Evolutionary conservation across 2,329 filamentous ascomycete genomes (phyloP).

Genomic region (Capronia epimyces): DNA sequence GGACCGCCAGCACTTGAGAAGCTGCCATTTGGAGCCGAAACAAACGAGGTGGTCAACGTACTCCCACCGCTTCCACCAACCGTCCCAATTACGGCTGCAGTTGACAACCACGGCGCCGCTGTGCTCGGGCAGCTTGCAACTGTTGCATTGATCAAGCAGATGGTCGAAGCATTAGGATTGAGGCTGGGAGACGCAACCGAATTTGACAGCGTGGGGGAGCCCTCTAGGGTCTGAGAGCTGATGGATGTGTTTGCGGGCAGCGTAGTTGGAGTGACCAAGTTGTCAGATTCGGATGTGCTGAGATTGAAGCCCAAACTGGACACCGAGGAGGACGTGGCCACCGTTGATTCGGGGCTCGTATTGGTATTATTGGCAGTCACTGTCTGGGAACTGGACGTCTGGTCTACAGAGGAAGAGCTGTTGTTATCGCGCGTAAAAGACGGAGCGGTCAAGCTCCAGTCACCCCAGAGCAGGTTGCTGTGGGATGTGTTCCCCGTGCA

Average conservation of each 20-base stretch:
- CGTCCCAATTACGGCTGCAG: neutral
- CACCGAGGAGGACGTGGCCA: neutral
- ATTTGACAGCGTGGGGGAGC: neutral
- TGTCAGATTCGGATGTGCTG: neutral
- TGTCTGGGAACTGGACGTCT: neutral
- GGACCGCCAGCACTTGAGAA: neutral
- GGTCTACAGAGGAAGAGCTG: neutral
- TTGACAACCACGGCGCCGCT: conserved; percentile 2
- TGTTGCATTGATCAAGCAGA: conserved; percentile 7
- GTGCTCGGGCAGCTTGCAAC: conserved; percentile 1
- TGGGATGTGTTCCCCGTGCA: conserved; percentile 1
- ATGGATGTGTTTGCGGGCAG: neutral
- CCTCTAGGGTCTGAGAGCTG: neutral
- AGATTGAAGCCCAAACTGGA: neutral
- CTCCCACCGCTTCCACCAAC: neutral
- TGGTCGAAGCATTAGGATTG: conserved; percentile 13
- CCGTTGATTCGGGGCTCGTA: neutral
- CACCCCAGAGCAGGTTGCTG: conserved; percentile 6
- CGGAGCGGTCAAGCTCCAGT: conserved; percentile 14
- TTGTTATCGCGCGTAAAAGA: neutral
- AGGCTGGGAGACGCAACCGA: neutral
- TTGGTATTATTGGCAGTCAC: neutral
- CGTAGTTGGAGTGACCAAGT: neutral
- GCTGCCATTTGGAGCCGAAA: neutral
- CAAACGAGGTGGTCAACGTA: neutral